Percentiles rank a stretch among this genome's conserved stretches.
phyloP scores from a whole-genome alignment of 2,329 filamentous ascomycete species.

The Pseudohalonectria lignicola region DNA sequence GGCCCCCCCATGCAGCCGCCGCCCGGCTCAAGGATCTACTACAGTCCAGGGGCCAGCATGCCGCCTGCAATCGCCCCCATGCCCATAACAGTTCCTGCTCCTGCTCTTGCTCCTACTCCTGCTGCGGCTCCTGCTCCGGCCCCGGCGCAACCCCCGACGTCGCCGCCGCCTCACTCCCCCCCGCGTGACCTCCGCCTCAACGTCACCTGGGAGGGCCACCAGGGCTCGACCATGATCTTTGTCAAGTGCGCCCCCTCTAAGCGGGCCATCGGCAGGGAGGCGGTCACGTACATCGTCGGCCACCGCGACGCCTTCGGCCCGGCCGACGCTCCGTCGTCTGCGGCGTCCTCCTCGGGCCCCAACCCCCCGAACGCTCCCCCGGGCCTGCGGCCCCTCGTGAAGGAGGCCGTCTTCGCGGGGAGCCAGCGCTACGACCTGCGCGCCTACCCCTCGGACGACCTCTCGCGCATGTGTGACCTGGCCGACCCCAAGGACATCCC shows the following conservation, averaged over 20 bases:
- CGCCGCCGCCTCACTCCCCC: not conserved
- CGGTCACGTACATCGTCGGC: constrained; percentile 20
- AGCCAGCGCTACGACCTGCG: constrained; percentile 17
- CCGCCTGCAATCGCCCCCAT: too few species aligned
- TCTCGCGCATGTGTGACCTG: constrained; percentile 13
- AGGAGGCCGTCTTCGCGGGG: constrained; percentile 10
- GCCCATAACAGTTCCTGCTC: too few species aligned
- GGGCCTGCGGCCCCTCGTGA: constrained; percentile 9
- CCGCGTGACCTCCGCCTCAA: constrained; percentile 9
- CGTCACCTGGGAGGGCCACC: constrained; percentile 10
- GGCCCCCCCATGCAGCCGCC: too few species aligned
- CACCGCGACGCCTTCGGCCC: constrained; percentile 5
- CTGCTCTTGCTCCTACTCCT: too few species aligned
- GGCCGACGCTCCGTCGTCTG: too few species aligned
- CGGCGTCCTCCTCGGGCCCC: too few species aligned
- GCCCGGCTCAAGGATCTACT: too few species aligned
- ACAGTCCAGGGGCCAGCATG: too few species aligned
- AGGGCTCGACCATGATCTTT: constrained; percentile 7
- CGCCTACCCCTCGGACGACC: constrained; percentile 16
- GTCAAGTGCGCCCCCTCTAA: constrained; percentile 2
- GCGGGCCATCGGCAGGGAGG: constrained; percentile 7
- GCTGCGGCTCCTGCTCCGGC: too few species aligned
- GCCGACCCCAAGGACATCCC: constrained; percentile 9
- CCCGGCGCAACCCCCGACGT: too few species aligned
- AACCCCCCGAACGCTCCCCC: not conserved